These are phyloP conservation scores for Glaciozyma antarctica DNA, from an alignment of 768 basidiomycete genomes.

Conservation along the genomic window DNA sequence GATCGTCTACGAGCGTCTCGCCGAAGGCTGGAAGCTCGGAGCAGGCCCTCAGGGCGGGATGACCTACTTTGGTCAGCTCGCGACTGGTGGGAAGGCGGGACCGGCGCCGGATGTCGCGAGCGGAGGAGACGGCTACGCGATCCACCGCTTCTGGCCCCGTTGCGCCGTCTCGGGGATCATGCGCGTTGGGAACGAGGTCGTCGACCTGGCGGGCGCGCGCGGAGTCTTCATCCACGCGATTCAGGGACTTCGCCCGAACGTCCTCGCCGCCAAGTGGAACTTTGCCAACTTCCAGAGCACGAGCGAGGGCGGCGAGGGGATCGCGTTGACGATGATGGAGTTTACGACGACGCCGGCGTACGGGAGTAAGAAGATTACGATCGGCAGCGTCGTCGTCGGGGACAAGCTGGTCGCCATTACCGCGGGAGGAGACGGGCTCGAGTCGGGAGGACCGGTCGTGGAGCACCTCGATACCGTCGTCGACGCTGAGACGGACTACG, in stretches of 20 bases:
- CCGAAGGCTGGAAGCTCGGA: conserved; percentile 82
- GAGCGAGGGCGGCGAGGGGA: conserved; percentile 52
- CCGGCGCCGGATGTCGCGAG: conserved; percentile 25
- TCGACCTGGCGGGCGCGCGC: conserved; percentile 39
- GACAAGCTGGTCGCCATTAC: conserved; percentile 68
- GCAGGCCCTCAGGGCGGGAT: conserved; percentile 77
- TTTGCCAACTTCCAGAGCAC: conserved; percentile 82
- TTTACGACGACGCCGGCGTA: conserved; percentile 72
- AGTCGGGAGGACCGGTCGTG: conserved; percentile 50
- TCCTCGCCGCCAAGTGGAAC: conserved; percentile 89
- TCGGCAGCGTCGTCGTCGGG: conserved; percentile 73
- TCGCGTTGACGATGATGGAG: conserved; percentile 90
- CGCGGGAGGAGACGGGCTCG: conserved; percentile 62
- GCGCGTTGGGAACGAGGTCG: conserved; percentile 28
- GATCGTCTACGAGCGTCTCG: conserved; percentile 60
- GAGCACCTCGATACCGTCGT: conserved; percentile 52
- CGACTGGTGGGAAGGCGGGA: conserved; percentile 1
- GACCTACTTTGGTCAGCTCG: conserved; percentile 62
- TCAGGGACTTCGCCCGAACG: conserved; percentile 96
- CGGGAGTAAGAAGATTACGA: conserved; percentile 66
- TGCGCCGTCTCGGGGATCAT: conserved; percentile 32
- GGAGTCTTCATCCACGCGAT: conserved; percentile 93
- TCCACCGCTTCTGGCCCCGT: conserved; percentile 40
- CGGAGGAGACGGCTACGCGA: conserved; percentile 36
- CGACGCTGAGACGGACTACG: conserved; percentile 76